Base-by-base conservation (phyloP, 108 stramenopile species). In the Cyclostephanos tholiformis region DNA sequence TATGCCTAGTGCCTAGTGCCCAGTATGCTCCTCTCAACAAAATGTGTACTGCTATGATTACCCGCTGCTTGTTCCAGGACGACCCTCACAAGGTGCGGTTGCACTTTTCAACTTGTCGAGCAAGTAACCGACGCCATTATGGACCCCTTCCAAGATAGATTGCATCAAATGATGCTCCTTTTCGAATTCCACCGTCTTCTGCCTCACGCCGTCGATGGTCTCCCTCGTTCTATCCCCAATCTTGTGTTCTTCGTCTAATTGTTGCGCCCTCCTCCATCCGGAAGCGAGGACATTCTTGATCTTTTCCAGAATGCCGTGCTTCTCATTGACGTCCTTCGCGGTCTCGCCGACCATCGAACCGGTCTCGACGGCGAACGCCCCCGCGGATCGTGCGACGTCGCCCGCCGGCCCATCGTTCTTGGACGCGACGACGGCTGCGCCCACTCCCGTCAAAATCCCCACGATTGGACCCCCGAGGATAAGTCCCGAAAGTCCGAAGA, bases 201-300 rank as follows among this genome's bases (percentile, higher is more conserved):
- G 36, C 3, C 41, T 58, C 23, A 68, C 71, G 23, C 68, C 71
- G 30, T 71, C 68, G 38, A 79, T 46, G 8, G 78, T 72, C 25
- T 72, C 78, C 63, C 72, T 79, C 46, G 61, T 55, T 23, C 57
- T 43, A 51, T 78, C 77, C 4, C 65, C 49, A 32, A 66, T 56
- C 29, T 41, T 67, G 53, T 79, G 78, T 39, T 72, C 67, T 30
- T 79, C 66, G 17, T 79, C 71, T 27, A 79, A 79, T 59, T 72
- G 71, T 6, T 51, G 44, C 0, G 72, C 66, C 46, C 51, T 52
- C 1, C 65, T n/a, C 78, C 78, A 79, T 32, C 60, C 71, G 12
- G 36, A 29, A 7, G 51, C 39, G 41, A 72, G 68, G 17, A 52
- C 65, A 48, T 53, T 26, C 36, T 72, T 44, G 12, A 79, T 64